Conservation (phyloP, 1,139 yeast genomes). For the Hansenula sp. region DNA sequence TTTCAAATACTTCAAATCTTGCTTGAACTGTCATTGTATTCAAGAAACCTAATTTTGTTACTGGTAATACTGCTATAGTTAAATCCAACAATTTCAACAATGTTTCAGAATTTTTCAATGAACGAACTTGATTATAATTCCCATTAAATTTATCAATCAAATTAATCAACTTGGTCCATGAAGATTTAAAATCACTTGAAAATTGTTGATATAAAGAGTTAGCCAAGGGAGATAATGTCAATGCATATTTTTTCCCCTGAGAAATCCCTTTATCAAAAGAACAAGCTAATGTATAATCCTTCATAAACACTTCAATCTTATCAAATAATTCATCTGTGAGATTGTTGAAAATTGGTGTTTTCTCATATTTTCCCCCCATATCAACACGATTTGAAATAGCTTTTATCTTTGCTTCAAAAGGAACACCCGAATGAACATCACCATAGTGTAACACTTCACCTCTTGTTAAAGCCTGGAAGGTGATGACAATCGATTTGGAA, state of each 20-base stretch:
- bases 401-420: constrained; percentile 31
- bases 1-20: constrained; percentile 32
- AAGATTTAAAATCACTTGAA: constrained; percentile 22
- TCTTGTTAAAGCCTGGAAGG: constrained; percentile 52
- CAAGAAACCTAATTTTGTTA: constrained; percentile 41
- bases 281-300: constrained; percentile 34
- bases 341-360: constrained; percentile 27
- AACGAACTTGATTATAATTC: constrained; percentile 10
- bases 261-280: constrained; percentile 18
- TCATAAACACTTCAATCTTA: constrained; percentile 39
- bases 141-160: constrained; percentile 20
- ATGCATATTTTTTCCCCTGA: constrained; percentile 28
- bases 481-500: constrained; percentile 39
- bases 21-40: constrained; percentile 29
- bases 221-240: constrained; percentile 58
- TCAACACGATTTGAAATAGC: constrained; percentile 24
- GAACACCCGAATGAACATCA: constrained; percentile 17
- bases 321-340: constrained; percentile 31
- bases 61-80: constrained; percentile 55
- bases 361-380: constrained; percentile 16
- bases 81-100: constrained; percentile 46
- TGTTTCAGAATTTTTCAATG: constrained; percentile 15
- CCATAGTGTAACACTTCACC: constrained; percentile 27
- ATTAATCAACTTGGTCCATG: constrained; percentile 23
- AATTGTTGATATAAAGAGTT: constrained; percentile 53